Evolutionary conservation across 768 basidiomycete genomes (phyloP).

Genomic region (Gloeopeniophorella convolvens): DNA sequence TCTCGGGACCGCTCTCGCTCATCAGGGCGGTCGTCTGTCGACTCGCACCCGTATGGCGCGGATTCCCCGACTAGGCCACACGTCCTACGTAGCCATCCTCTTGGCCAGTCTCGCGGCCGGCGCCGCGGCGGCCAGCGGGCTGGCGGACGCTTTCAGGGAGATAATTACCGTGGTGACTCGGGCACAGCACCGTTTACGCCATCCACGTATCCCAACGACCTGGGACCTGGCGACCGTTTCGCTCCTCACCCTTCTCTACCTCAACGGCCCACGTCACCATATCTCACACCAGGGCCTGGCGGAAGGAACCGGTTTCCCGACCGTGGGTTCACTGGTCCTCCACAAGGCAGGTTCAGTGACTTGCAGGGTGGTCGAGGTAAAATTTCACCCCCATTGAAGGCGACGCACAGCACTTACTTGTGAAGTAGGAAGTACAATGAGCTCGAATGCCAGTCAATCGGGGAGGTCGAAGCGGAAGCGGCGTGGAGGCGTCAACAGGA

Average conservation of each 20-base stretch:
- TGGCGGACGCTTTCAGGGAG: constrained; percentile 3
- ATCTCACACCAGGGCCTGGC: background rate
- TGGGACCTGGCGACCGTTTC: constrained; percentile 9
- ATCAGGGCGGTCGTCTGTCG: constrained; percentile 50
- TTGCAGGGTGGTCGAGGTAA: constrained; percentile 7
- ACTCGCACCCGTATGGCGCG: constrained; percentile 35
- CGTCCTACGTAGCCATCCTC: constrained; percentile 13
- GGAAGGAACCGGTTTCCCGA: constrained; percentile 6
- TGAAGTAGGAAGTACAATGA: background rate
- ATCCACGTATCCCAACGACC: constrained; percentile 4
- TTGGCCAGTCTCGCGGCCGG: constrained; percentile 8
- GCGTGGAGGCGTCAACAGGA: constrained; percentile 15
- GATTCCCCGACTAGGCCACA: constrained; percentile 8
- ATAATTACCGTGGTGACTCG: constrained; percentile 5
- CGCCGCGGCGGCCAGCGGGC: background rate
- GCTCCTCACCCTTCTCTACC: constrained; percentile 16
- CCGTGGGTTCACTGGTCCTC: constrained; percentile 3
- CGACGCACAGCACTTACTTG: background rate
- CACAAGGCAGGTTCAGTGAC: constrained; percentile 6
- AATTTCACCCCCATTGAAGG: background rate
- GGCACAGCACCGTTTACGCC: background rate
- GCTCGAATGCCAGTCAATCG: background rate
- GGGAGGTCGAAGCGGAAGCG: constrained; percentile 10
- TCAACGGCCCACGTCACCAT: constrained; percentile 12
- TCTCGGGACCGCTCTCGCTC: constrained; percentile 30